phyloP scores from a whole-genome alignment of 345 rosid species.

The Populus davidiana region DNA sequence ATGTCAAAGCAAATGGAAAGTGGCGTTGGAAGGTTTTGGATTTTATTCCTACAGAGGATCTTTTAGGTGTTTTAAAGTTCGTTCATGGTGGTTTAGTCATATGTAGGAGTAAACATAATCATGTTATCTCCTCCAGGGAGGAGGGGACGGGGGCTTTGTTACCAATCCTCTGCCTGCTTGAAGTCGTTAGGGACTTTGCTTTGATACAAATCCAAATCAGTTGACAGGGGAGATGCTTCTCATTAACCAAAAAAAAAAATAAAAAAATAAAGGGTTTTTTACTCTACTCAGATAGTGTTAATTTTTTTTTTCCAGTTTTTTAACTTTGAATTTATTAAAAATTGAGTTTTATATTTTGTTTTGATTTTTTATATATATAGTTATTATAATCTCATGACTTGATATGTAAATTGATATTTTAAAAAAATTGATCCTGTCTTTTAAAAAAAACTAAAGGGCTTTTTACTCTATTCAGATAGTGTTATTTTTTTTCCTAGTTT shows the following conservation, averaged over 20 bases:
- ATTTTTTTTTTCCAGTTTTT: too few relatives aligned
- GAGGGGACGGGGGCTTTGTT: background rate
- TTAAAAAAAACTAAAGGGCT: too few relatives aligned
- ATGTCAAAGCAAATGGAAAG: background rate
- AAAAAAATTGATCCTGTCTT: too few relatives aligned
- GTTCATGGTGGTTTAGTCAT: background rate
- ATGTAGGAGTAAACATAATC: background rate
- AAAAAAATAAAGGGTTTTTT: too few relatives aligned
- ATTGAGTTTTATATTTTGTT: too few relatives aligned
- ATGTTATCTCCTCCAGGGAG: background rate
- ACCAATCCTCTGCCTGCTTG: background rate
- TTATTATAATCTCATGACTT: too few relatives aligned
- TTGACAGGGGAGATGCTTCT: background rate
- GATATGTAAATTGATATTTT: too few relatives aligned
- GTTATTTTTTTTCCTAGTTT: too few relatives aligned
- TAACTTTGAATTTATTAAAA: too few relatives aligned
- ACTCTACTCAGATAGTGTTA: too few relatives aligned
- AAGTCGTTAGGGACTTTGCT: background rate
- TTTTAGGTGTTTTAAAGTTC: background rate
- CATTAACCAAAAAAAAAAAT: background rate
- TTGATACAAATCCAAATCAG: background rate
- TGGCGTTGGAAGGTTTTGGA: background rate
- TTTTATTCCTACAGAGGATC: background rate
- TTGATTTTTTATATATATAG: too few relatives aligned
- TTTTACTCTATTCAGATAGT: too few relatives aligned